Evolutionary conservation across 768 basidiomycete species (phyloP).

Genomic region (Auricularia sp.): DNA sequence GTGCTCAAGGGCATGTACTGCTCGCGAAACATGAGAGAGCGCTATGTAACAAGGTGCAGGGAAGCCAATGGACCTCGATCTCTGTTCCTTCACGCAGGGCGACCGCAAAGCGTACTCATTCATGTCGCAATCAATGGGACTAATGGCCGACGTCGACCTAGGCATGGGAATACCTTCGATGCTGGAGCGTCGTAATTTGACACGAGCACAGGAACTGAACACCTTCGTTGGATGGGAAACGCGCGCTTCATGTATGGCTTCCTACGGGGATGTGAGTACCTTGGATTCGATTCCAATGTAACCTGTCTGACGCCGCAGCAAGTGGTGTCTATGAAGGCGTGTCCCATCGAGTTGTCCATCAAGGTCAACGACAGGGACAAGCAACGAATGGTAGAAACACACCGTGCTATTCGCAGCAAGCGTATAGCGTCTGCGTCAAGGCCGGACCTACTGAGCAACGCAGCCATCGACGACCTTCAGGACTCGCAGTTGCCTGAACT

Average conservation of each 20-base stretch:
- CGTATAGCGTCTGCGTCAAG: neutral
- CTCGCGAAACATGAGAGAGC: neutral
- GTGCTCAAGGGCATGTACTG: slow-evolving; percentile 58
- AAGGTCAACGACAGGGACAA: slow-evolving; percentile 67
- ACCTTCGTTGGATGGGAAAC: slow-evolving; percentile 82
- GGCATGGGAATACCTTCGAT: slow-evolving; percentile 21
- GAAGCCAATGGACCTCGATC: slow-evolving; percentile 60
- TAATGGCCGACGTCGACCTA: slow-evolving; percentile 79
- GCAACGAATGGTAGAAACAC: slow-evolving; percentile 49
- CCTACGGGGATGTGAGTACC: slow-evolving; percentile 50
- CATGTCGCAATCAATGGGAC: slow-evolving; percentile 72
- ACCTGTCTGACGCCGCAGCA: slow-evolving; percentile 1
- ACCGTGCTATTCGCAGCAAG: slow-evolving; percentile 29
- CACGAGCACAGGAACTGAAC: slow-evolving; percentile 45
- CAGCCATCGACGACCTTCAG: slow-evolving; percentile 10
- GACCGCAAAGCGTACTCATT: slow-evolving; percentile 60
- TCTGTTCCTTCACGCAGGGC: slow-evolving; percentile 67
- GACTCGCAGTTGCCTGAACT: slow-evolving; percentile 34
- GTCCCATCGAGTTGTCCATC: slow-evolving; percentile 59
- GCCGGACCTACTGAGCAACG: neutral
- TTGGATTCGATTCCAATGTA: no score
- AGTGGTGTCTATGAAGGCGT: slow-evolving; percentile 56
- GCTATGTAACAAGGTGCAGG: slow-evolving; percentile 31
- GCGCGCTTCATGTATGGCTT: slow-evolving; percentile 66
- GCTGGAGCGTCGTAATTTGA: neutral